Base-by-base conservation (phyloP, 2,329 filamentous ascomycete genomes). In the Alternaria hordeiaustralica region DNA sequence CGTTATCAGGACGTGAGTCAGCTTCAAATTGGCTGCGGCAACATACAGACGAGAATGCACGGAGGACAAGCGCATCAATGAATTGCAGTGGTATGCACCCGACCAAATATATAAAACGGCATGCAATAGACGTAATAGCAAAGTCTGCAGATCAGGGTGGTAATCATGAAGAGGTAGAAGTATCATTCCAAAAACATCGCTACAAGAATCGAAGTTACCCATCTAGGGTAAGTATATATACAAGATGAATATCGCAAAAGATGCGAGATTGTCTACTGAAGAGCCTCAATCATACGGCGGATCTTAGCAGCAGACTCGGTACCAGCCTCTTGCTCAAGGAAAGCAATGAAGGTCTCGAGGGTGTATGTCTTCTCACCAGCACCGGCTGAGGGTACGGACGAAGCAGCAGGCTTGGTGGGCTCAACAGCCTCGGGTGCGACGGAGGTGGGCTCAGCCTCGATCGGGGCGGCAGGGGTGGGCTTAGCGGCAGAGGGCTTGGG, bases 341-440 rank as follows among this genome's bases (percentile, higher is more conserved):
- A 65, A 26, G 63, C 60, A 57, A 67, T 67, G 50, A 67, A 67
- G 12, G 65, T 61, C 63, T 71, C 60, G 21, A 71, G 63, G 5
- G 68, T 69, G 57, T 64, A 71, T 10, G 58, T 67, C 64, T 71
- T 67, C 64, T 71, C 66, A 21, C 51, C 55, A 18, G 57, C 62
- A 25, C 53, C 53, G 9, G 58, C 60, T 7, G 58, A 44, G 8
- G 64, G 49, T 11, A 46, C 46, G 20, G 59, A 45, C 12, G 45
- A 41, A 43, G 56, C 57, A 21, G 60, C 28, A 18, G 66, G 59
- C 21, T 58, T 26, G 28, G 57, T 58, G 18, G 67, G 65, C 61
- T 66, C 54, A 15, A 51, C 28, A 7, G 44, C 50, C 28, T 46
- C 57, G 7, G 66, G 63, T 2, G 58, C 58, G 30, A 60, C 55